Evolutionary conservation across 1,284 basidiomycete species (phyloP), one percentile per base, ranked within the genome.

Genomic region (Ganoderma boninense): DNA sequence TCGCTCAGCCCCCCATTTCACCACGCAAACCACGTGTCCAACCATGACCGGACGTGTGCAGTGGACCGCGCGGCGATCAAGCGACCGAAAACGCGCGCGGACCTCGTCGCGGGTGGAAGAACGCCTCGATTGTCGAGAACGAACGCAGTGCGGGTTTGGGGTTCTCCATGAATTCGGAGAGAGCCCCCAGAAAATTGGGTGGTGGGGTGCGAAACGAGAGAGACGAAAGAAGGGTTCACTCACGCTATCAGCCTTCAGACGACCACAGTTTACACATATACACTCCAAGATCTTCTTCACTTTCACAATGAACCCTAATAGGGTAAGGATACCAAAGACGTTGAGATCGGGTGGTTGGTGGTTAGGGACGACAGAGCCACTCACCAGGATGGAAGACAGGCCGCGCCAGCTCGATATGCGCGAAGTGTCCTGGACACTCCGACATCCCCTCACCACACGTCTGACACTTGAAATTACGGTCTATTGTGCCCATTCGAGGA

Each of bases 221-320:
- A 89, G 87, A 89, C 87, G 89, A 89, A 88, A 84, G 81, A 83
- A 88, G 86, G 84, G 84, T 80, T 84, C 80, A 95, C 95, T 94
- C 90, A 97, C 95, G 87, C 91, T 91, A 85, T 98, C 97, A 75
- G 95, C 95, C 87, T 98, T 99, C 77, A 99, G 88, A 84, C 95
- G 98, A 79, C 98, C 98, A 83, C 98, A 99, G 80, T 97, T 97
- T 78, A 97, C 95, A 87, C 98, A 99, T 77, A 99, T 96, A 84
- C 94, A 95, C 87, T 99, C 98, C 84, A 99, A 85, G 79, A 99
- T 98, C 89, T 99, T 99, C 87, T 99, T 99, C 82, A 99, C 97
- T 90, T 99, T 99, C 82, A 95, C 90, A 78, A 99, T 92, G 85
- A 99, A 99, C 65, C 98, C 97, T 97, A 77, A 49, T 67, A 65